phyloP scores from a whole-genome alignment of 2,329 filamentous ascomycete species.

The Pleoardoris graminearum region DNA sequence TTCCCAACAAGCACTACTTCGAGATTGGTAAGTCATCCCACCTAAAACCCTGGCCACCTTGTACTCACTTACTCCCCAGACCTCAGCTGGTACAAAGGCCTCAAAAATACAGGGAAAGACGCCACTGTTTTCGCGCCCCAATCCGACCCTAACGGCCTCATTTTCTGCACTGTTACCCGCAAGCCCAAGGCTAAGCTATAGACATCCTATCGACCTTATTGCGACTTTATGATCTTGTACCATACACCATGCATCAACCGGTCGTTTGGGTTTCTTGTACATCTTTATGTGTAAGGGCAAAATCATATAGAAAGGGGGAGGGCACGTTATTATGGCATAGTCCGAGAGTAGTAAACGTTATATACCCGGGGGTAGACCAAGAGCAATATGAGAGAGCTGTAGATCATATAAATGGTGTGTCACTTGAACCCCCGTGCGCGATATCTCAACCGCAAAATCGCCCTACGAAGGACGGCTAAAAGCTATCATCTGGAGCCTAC shows the following conservation, averaged over 20 bases:
- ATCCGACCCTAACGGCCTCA: constrained; percentile 89
- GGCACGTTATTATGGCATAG: neutral
- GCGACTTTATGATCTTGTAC: constrained; percentile 20
- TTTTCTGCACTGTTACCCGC: constrained; percentile 85
- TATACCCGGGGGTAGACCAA: constrained; percentile 2
- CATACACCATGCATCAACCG: constrained; percentile 8
- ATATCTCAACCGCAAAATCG: too few species aligned
- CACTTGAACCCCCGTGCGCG: too few species aligned
- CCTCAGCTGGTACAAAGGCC: constrained; percentile 91
- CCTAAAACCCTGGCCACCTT: too few species aligned
- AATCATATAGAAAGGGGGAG: neutral
- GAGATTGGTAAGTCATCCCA: constrained; percentile 72
- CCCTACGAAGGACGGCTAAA: constrained; percentile 2
- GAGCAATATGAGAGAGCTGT: constrained; percentile 9
- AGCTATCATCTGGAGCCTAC: constrained; percentile 1
- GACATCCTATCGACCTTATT: constrained; percentile 8
- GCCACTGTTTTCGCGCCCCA: constrained; percentile 96
- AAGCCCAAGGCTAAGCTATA: constrained; percentile 52
- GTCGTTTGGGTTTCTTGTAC: constrained; percentile 10
- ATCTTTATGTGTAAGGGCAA: neutral
- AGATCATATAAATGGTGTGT: neutral
- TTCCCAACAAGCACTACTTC: constrained; percentile 99
- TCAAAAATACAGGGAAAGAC: constrained; percentile 93
- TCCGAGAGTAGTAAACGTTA: constrained; percentile 8
- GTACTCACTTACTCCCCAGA: constrained; percentile 58